Percentiles rank a stretch among this genome's conserved stretches.
Conservation (phyloP, 2,329 filamentous ascomycete genomes). For the Monilinia fructicola region DNA sequence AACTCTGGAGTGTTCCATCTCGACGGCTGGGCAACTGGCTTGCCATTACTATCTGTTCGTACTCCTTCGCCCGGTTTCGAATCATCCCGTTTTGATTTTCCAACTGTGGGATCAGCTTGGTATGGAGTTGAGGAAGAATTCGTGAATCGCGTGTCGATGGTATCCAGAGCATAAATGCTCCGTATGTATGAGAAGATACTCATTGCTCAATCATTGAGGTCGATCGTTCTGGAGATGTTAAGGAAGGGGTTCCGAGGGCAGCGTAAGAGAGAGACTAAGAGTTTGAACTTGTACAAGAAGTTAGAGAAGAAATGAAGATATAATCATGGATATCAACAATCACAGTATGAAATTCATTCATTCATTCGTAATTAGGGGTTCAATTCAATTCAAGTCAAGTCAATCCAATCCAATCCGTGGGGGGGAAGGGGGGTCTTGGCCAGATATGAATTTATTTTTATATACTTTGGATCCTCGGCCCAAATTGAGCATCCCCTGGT, state of each 20-base stretch:
- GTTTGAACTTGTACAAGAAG: constrained; percentile 15
- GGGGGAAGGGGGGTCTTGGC: neutral
- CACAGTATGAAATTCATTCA: neutral
- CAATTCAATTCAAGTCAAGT: constrained; percentile 1
- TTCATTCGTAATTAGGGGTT: constrained; percentile 7
- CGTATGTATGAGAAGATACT: constrained; percentile 45
- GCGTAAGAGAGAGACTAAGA: neutral
- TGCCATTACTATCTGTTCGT: constrained; percentile 44
- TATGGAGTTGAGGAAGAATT: constrained; percentile 69
- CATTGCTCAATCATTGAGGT: constrained; percentile 30
- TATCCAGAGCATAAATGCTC: constrained; percentile 64
- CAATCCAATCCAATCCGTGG: neutral
- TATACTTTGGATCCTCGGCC: neutral
- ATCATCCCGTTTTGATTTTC: constrained; percentile 34
- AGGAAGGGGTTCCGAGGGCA: neutral
- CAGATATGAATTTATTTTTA: constrained; percentile 11
- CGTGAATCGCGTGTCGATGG: constrained; percentile 70
- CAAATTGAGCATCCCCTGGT: neutral
- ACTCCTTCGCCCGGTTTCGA: constrained; percentile 36
- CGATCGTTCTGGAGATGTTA: neutral
- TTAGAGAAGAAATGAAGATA: constrained; percentile 5
- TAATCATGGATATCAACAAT: constrained; percentile 7
- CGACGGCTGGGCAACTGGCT: constrained; percentile 56
- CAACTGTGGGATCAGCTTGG: constrained; percentile 47
- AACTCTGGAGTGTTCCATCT: constrained; percentile 89